Evolutionary conservation across 2,329 filamentous ascomycete species (phyloP).

Genomic region (Eurotiales sp.): DNA sequence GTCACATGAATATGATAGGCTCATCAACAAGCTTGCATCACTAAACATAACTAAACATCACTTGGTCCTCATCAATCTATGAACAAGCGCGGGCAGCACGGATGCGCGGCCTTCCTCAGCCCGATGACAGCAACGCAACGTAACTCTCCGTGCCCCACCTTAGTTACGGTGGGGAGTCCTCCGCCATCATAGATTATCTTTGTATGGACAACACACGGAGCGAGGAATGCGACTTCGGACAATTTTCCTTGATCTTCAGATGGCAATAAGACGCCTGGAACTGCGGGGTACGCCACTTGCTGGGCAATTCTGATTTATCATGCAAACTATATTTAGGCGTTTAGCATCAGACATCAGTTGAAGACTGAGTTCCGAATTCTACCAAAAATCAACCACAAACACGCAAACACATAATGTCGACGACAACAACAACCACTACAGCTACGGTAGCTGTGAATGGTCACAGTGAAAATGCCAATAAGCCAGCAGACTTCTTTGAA

Average conservation of each 20-base stretch:
- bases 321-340: not conserved
- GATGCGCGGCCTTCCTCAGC: too few species aligned
- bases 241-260: not conserved
- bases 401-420: not conserved
- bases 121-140: too few species aligned
- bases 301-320: not conserved
- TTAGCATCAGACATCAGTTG: not conserved
- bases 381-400: not conserved
- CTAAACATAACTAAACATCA: too few species aligned
- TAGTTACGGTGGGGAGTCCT: not conserved
- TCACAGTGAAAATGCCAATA: not conserved
- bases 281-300: not conserved
- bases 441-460: conserved; percentile 1
- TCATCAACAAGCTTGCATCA: too few species aligned
- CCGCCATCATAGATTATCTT: not conserved
- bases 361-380: not conserved
- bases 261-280: not conserved
- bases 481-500: conserved; percentile 9
- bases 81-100: too few species aligned
- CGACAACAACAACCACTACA: not conserved
- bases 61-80: too few species aligned
- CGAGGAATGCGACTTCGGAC: not conserved
- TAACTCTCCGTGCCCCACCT: not conserved
- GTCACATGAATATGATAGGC: not conserved
- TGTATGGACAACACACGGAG: not conserved